A percentile compares a stretch with the other conserved stretches of the same genome.
phyloP scores from a whole-genome alignment of 176 grass and related monocot species.

The Ensete ventricosum region DNA sequence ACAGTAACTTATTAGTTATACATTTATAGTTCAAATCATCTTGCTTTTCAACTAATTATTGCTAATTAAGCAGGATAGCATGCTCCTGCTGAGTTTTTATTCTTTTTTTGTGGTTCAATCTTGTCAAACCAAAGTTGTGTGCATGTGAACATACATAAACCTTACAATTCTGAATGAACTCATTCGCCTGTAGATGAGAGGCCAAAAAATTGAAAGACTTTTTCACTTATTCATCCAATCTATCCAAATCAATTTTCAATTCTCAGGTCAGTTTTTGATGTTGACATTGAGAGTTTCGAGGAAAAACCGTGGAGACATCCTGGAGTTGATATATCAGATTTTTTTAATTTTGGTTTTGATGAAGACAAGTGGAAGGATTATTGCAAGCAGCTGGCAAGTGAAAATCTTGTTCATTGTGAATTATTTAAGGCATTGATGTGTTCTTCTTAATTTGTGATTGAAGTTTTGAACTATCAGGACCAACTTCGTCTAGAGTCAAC shows the following conservation, averaged over 20 bases:
- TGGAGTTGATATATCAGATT: slow-evolving; percentile 77
- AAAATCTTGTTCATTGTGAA: neutral
- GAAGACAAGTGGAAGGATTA: slow-evolving; percentile 97
- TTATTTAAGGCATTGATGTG: neutral
- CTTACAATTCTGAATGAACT: neutral
- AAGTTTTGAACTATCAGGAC: slow-evolving; percentile 45
- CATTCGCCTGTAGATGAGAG: neutral
- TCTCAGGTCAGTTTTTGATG: slow-evolving; percentile 73
- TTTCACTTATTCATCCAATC: neutral
- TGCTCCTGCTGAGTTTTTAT: too few relatives aligned
- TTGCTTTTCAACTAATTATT: neutral
- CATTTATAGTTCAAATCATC: neutral
- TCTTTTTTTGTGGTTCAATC: too few relatives aligned
- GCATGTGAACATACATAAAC: neutral
- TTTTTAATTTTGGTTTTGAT: slow-evolving; percentile 87
- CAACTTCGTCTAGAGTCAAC: slow-evolving; percentile 84
- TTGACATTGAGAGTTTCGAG: slow-evolving; percentile 80
- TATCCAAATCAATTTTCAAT: neutral
- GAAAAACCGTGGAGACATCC: slow-evolving; percentile 94
- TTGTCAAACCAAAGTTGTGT: neutral
- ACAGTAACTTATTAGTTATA: neutral
- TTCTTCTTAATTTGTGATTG: neutral
- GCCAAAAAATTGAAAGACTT: too few relatives aligned
- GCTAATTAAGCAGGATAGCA: too few relatives aligned
- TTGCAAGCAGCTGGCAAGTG: slow-evolving; percentile 75